Conservation (phyloP, 208 protist species). For the Acanthamoeba divionensis region DNA sequence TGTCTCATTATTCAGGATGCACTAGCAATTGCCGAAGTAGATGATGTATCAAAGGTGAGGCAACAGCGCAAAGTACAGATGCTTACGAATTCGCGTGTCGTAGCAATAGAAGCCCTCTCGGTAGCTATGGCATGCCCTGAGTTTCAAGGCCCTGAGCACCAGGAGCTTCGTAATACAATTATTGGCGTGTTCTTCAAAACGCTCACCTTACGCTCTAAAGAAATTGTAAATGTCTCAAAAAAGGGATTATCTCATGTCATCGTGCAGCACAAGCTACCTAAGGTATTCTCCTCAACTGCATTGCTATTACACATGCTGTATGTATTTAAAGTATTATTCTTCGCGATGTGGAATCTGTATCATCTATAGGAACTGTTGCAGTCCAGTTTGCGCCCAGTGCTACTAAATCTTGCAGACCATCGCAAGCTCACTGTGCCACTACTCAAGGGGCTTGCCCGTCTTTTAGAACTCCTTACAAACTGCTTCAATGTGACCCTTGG, state of each 20-base stretch:
- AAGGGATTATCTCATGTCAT: conserved; percentile 62
- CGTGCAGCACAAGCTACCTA: conserved; percentile 67
- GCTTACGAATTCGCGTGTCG: not conserved
- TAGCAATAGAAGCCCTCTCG: conserved; percentile 45
- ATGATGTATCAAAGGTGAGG: not conserved
- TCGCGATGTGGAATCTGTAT: not conserved
- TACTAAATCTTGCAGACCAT: conserved; percentile 75
- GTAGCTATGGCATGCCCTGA: conserved; percentile 36
- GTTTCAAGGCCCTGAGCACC: conserved; percentile 23
- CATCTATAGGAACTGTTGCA: conserved; percentile 78
- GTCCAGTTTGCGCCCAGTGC: conserved; percentile 76
- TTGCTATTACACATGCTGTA: not conserved
- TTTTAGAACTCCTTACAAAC: conserved; percentile 78
- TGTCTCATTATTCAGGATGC: not conserved
- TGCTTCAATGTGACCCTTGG: conserved; percentile 86
- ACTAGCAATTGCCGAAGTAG: not conserved
- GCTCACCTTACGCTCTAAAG: conserved; percentile 63
- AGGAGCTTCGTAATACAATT: conserved; percentile 72
- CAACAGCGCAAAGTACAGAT: not conserved
- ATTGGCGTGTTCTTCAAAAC: conserved; percentile 78
- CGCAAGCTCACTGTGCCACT: conserved; percentile 76
- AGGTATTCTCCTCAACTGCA: not conserved
- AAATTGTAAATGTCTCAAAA: conserved; percentile 67
- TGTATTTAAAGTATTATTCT: not conserved
- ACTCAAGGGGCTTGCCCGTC: conserved; percentile 75